These are phyloP conservation scores for Trapa incisa DNA, from an alignment of 345 rosid genomes.

Conservation along the genomic window DNA sequence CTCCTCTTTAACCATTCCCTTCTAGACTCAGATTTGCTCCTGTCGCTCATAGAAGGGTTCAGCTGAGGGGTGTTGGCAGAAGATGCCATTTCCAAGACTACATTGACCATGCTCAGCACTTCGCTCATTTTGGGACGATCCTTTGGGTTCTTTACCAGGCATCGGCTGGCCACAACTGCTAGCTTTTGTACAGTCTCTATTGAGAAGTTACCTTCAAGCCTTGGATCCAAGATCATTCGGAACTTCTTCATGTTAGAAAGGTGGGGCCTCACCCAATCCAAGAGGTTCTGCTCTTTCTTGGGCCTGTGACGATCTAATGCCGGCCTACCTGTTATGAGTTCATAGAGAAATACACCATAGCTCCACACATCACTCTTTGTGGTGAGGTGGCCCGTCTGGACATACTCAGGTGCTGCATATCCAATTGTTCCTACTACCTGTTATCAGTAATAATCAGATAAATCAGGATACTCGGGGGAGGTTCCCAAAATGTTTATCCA, in stretches of 20 bases:
- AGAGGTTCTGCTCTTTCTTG: slow-evolving; percentile 67
- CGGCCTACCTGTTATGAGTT: slow-evolving; percentile 84
- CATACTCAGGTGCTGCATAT: slow-evolving; percentile 89
- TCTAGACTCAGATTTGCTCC: slow-evolving; percentile 18
- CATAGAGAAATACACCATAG: slow-evolving; percentile 77
- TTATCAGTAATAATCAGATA: not conserved
- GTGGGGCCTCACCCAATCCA: slow-evolving; percentile 90
- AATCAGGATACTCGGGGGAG: not conserved
- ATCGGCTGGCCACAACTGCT: slow-evolving; percentile 67
- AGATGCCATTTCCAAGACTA: slow-evolving; percentile 35
- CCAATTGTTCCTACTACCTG: slow-evolving; percentile 95
- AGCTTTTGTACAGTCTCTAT: slow-evolving; percentile 56
- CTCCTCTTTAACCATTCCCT: slow-evolving; percentile 36
- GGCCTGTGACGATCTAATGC: slow-evolving; percentile 77
- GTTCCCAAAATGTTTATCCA: no score
- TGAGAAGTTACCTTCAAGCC: slow-evolving; percentile 59
- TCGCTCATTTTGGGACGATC: slow-evolving; percentile 72
- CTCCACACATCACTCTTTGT: slow-evolving; percentile 82
- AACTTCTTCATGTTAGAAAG: slow-evolving; percentile 56
- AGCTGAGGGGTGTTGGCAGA: slow-evolving; percentile 25
- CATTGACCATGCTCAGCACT: slow-evolving; percentile 53
- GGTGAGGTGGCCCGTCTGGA: slow-evolving; percentile 78
- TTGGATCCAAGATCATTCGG: slow-evolving; percentile 65
- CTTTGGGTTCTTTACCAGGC: slow-evolving; percentile 54
- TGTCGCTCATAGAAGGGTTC: slow-evolving; percentile 20